phyloP scores from a whole-genome alignment of 768 basidiomycete species.

The Rhodotorula paludigena region DNA sequence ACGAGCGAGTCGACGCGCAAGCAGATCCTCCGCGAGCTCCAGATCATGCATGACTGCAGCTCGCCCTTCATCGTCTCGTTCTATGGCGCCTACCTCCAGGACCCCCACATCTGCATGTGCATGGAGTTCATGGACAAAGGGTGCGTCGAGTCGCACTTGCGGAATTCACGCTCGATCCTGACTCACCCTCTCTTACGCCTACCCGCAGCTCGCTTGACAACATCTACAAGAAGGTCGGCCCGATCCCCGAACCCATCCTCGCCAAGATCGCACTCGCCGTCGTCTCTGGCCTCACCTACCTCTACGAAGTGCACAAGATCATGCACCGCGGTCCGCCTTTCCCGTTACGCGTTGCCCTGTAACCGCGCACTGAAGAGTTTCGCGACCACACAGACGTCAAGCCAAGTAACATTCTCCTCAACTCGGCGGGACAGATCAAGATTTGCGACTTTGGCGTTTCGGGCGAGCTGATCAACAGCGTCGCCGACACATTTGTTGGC shows the following conservation, averaged over 20 bases:
- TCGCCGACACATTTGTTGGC: conserved; percentile 97
- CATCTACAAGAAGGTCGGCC: conserved; percentile 91
- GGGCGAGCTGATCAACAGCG: conserved; percentile 96
- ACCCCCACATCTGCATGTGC: conserved; percentile 95
- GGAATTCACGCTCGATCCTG: neutral
- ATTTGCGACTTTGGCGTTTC: conserved; percentile 99
- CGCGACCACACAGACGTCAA: conserved; percentile 86
- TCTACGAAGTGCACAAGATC: conserved; percentile 95
- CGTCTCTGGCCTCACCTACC: conserved; percentile 87
- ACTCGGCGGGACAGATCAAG: conserved; percentile 92
- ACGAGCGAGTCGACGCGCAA: conserved; percentile 94
- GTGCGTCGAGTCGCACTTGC: conserved; percentile 47
- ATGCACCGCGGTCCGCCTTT: conserved; percentile 88
- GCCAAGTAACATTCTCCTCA: conserved; percentile 93
- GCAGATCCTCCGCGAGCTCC: conserved; percentile 93
- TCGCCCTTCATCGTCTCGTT: conserved; percentile 81
- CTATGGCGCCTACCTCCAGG: conserved; percentile 91
- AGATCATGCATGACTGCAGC: conserved; percentile 84
- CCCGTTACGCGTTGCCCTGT: neutral
- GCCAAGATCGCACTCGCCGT: conserved; percentile 92
- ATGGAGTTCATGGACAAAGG: conserved; percentile 97
- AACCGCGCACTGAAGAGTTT: neutral
- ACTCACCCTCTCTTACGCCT: too few species aligned
- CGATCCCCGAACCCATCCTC: conserved; percentile 87
- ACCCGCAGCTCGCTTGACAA: conserved; percentile 55